Evolutionary conservation across 257 asterid genomes (phyloP), one percentile per base, ranked within the genome.

Genomic region (Capsicum chinense): DNA sequence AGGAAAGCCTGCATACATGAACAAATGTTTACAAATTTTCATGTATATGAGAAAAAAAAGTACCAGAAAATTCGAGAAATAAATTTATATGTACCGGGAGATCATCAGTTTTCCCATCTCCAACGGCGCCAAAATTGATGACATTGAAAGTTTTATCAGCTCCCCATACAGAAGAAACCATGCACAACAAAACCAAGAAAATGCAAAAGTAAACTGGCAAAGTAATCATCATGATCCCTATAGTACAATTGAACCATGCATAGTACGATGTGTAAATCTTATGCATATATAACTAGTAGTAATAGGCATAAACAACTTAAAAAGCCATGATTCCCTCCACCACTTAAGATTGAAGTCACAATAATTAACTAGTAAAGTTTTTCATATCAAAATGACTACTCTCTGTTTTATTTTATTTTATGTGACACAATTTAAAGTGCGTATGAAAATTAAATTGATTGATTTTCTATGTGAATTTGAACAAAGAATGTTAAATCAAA

Each of bases 1-100:
- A 90, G 69, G 80, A 93, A 93, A 48, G 95, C 94, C 97, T 93
- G 88, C 82, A 76, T 13, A 47, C 71, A 63, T 21, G 69, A 73
- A 5, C 59, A 15, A 63, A 73, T 48, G 39, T 48, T 71, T 47
- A 47, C 15, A 47, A 71, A 47, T 73, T 73, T 39, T 47, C 39
- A 73, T 39, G 2, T 47, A 47, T 48, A n/a, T 15, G 80, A 47
- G 54, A 1, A 44, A 73, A 16, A 73, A 5, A 47, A 47, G 33
- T 26, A 26, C 33, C 33, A 26, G 33, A 26, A 26, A 26, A 26
- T 26, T 26, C 33, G 33, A 26, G 33, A 26, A 26, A 21, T 12
- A 9, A 0, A 1, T 14, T 6, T 48, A 15, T 76, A 54, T n/a
- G 3, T 83, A 83, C 85, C 21, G 64, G 85, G 42, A 54, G 48